Base-by-base conservation (phyloP, 306 rosid genomes). In the Acacia crassicarpa region DNA sequence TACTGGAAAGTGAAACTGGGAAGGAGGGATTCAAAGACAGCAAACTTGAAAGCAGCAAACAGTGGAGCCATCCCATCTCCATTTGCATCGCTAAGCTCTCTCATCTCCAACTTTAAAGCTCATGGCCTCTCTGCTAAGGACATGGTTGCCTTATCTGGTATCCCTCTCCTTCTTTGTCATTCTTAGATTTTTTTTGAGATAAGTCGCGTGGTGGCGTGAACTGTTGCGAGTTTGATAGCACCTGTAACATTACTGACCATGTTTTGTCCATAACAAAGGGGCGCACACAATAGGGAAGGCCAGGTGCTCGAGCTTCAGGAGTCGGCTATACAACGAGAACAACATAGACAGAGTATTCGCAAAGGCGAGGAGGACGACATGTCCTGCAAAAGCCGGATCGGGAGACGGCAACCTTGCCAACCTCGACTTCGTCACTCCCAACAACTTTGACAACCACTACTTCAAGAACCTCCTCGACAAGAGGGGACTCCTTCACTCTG, bases 101-200 rank as follows among this genome's bases (percentile, higher is more conserved):
- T 94, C 67, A 89, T 78, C 84, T 59, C 62, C 3, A 85, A 80
- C 1, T 94, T 90, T 80, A 4, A 9, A 33, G 80, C 83, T 33
- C 75, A 56, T 62, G 97, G 97, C 1, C 98, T 94, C 71, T 88
- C 94, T 75, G 67, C 49, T 13, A 82, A 46, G 27, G 97, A 94
- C 83, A 72, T 94, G 92, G 96, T 93, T 80, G 97, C 97, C 75
- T 87, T 94, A 83, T 92, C 98, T 19, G 98, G 98, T 94, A 78
- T n/a, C 30, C 14, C 8, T 19, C 56, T 49, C 20, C 56, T 49
- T 49, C 14, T 49, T 15, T 16, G 15, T 16, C 56, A 49, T 5
- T 13, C 56, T 49, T 16, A 46, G 13, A 46, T 46, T 46, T 46
- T 45, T 45, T 6, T 38, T 38, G 8, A 38, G 41, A 38, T 38